Evolutionary conservation across 352 stramenopile genomes (phyloP), one percentile per base, ranked within the genome.

Genomic region (Phytophthora rubi): DNA sequence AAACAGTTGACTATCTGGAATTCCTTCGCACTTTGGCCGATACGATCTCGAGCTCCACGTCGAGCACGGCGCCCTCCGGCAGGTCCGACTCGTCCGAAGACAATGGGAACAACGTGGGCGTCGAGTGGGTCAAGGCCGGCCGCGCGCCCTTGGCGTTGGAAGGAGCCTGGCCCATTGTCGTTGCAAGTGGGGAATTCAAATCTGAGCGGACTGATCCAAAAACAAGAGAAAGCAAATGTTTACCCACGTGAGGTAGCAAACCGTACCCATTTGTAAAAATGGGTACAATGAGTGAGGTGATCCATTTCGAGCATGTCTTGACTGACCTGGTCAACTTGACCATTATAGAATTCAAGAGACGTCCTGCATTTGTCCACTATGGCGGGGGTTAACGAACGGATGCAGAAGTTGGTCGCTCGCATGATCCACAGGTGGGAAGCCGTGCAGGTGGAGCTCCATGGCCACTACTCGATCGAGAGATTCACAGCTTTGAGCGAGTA

Each of bases 31-130:
- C 68, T 69, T 81, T 76, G 53, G 70, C 74, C 10, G 74, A 81
- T 32, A 79, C 70, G 53, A 81, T 72, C 53, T 73, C 44, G 9
- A 81, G 56, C 55, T 81, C 70, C n/a, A 81, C 70, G 18, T 81
- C 66, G 2, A 81, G 71, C 21, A 74, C 21, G 37, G 57, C 45
- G 56, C 42, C 33, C 42, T 53, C 47, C 47, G 47, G 51, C n/a
- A 77, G 28, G 44, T 77, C 61, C 5, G 51, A 71, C 21, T 65
- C 56, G 13, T 68, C 61, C 13, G 55, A 75, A 15, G 72, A 52
- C 8, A 70, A 39, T 6, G 62, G 72, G 42, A 72, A 73, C 30
- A 70, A 23, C 42, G 48, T 59, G 15, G 68, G 45, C 23, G 56
- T 62, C 23, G 60, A 35, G 18, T 53, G 33, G 6, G 51, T 55